Conservation (phyloP, 148 eudicot genomes). For the Fagopyrum esculentum region DNA sequence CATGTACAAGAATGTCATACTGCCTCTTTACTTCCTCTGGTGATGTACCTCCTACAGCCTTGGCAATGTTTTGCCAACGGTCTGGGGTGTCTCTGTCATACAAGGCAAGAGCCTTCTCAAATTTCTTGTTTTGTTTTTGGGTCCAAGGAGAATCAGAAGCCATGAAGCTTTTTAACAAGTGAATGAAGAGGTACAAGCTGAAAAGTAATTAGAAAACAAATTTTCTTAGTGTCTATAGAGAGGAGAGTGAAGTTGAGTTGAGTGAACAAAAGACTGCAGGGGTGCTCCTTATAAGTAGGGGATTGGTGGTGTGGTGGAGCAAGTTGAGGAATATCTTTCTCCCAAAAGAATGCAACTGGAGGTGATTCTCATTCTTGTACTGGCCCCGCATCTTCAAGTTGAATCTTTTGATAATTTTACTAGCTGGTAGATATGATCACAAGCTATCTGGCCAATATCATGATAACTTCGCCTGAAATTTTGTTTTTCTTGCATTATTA, state of each 20-base stretch:
- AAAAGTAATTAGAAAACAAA: not conserved
- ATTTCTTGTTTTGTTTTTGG: conserved; percentile 15
- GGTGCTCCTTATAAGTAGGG: not conserved
- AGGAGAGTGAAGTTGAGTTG: not conserved
- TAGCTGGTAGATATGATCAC: conserved; percentile 12
- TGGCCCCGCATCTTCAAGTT: not conserved
- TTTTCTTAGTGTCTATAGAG: not conserved
- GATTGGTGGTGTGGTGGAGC: not conserved
- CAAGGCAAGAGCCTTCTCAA: conserved; percentile 17
- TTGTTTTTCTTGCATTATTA: conserved; percentile 1
- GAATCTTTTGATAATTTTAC: conserved; percentile 3
- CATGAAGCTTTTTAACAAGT: not conserved
- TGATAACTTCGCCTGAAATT: not conserved
- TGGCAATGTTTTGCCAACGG: conserved; percentile 17
- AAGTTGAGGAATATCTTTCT: conserved; percentile 4
- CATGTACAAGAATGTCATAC: conserved; percentile 8
- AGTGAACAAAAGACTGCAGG: not conserved
- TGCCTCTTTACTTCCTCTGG: conserved; percentile 13
- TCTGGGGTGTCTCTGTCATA: conserved; percentile 16
- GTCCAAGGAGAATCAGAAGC: conserved; percentile 9
- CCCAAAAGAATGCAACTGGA: not conserved
- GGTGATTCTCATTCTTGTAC: not conserved
- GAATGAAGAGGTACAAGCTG: not conserved
- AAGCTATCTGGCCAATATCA: not conserved
- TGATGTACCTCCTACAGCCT: conserved; percentile 15